Evolutionary conservation across 371 early-diverging fungal species (phyloP), one percentile per base, ranked within the genome.

Genomic region (Syncephalastrum racemosum): DNA sequence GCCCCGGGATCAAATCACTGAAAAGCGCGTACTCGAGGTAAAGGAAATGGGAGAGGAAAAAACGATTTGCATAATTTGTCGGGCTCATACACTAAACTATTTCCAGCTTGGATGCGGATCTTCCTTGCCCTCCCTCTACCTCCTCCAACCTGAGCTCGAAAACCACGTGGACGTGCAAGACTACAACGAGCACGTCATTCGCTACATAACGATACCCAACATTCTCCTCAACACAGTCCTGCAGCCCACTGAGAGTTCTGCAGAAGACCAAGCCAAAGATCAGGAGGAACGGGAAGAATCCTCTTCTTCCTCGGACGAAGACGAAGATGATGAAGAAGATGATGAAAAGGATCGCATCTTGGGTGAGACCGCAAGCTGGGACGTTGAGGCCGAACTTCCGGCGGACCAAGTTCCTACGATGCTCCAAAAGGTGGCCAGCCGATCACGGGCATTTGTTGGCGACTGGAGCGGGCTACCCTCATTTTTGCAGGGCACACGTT

Each of bases 71-170:
- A 5, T 18, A 13, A 31, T 31, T 8, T 10, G 12, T 31, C 8
- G 12, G 3, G 19, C 13, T 50, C 7, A 41, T 49, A 25, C 8
- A 6, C 19, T 4, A 25, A 20, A n/a, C 42, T 27, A 62, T 4
- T 36, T 70, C 7, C 70, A 96, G 87, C 77, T 96, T 54, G 97
- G 97, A 6, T 96, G 96, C 67, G 97, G 96, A 22, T 90, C 94
- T 2, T 89, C 86, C 4, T 72, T 96, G 18, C 97, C 96, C 14
- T 87, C 92, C 20, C 64, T 97, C 13, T 90, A 85, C 58, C 60
- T 92, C 14, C 78, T 97, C 53, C 60, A 59, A 20, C 63, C 67
- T 25, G 75, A 79, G 20, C 49, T 66, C 4, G 58, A 65, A 0
- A 82, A 85, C n/a, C 47, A 62, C 19, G 90, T 97, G 0, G 89